Base-by-base conservation (phyloP, 1,139 yeast genomes). In the Hemisphaericaspora lyxosophila region DNA sequence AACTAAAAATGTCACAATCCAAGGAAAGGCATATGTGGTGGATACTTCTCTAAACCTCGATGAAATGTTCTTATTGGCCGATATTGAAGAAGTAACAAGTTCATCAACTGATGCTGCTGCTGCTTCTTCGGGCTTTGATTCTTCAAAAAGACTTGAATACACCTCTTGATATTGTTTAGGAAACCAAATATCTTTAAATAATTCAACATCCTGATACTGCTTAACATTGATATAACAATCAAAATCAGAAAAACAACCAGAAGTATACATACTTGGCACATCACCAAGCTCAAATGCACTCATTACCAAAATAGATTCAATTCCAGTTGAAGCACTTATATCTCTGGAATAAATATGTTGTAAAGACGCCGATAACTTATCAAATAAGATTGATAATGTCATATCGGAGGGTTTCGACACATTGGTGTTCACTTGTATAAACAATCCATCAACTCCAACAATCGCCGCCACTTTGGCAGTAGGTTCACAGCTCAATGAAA, bases 321-420 rank as follows among this genome's bases (percentile, higher is more conserved):
- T 59, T 1, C 66, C 63, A 12, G 87, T 61, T 11, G 85, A 81
- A 0, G 95, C 95, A 68, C 96, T 87, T 0, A 85, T 77, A 48
- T 88, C 96, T 44, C 96, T 76, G 0, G 97, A 90, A 54, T 88
- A 92, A 13, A 87, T 80, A 58, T 92, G 98, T 52, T 89, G 96
- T 28, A 92, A 65, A 1, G 90, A 81, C 0, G 92, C 85, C 19
- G 77, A 69, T 11, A 87, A 60, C 4, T 78, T 69, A 15, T 72
- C 70, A 22, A 84, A 49, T 19, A 74, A 68, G 4, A 79, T 52
- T 1, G 67, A 51, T 5, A 75, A 62, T 5, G 42, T 38, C 11
- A 72, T 47, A 6, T 75, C 62, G 4, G 77, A 71, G 0, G 70
- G 53, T 1, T 57, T 53, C 3, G 49, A 42, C 8, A 67, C 67